phyloP scores from a whole-genome alignment of 116 monocot genomes.

The Cymodocea nodosa region DNA sequence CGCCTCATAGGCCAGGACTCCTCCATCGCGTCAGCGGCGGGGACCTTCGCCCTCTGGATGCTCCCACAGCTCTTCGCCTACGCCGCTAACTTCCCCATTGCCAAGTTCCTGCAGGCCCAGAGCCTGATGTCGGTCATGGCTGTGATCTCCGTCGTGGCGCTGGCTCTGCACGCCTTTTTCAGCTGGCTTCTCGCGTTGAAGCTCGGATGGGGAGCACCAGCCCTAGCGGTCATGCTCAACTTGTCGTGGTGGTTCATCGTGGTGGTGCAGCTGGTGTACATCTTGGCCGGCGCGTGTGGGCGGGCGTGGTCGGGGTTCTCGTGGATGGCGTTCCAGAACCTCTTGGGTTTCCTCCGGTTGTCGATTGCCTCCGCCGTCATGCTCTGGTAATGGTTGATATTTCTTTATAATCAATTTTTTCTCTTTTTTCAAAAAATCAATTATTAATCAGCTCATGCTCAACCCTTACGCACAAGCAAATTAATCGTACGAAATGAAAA shows the following conservation, averaged over 20 bases:
- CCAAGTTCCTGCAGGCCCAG: slow-evolving; percentile 68
- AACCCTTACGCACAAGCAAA: too few relatives aligned
- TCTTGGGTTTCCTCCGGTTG: slow-evolving; percentile 49
- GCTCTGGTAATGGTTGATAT: slow-evolving; percentile 64
- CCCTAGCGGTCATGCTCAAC: slow-evolving; percentile 45
- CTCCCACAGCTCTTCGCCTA: slow-evolving; percentile 67
- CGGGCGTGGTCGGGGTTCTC: slow-evolving; percentile 67
- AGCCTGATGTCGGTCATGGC: slow-evolving; percentile 54
- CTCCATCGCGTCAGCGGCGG: slow-evolving; percentile 33
- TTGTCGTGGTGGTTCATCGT: slow-evolving; percentile 44
- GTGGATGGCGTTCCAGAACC: slow-evolving; percentile 38
- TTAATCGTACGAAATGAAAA: too few relatives aligned
- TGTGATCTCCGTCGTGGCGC: slow-evolving; percentile 15
- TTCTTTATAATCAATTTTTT: too few relatives aligned
- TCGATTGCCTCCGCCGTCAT: slow-evolving; percentile 71
- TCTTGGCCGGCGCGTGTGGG: slow-evolving; percentile 37
- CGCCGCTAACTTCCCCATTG: slow-evolving; percentile 49
- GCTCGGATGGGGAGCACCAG: slow-evolving; percentile 30
- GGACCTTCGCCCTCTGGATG: slow-evolving; percentile 46
- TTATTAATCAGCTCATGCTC: too few relatives aligned
- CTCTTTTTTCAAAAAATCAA: too few relatives aligned
- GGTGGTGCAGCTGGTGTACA: slow-evolving; percentile 34
- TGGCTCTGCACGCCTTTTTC: slow-evolving; percentile 36
- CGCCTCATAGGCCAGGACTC: slow-evolving; percentile 27
- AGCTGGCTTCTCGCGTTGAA: slow-evolving; percentile 41